Percentiles rank a stretch among this genome's conserved stretches.
These are phyloP conservation scores for Hordeum marinum DNA, from an alignment of 176 grass and related monocot genomes.

Conservation along the genomic window DNA sequence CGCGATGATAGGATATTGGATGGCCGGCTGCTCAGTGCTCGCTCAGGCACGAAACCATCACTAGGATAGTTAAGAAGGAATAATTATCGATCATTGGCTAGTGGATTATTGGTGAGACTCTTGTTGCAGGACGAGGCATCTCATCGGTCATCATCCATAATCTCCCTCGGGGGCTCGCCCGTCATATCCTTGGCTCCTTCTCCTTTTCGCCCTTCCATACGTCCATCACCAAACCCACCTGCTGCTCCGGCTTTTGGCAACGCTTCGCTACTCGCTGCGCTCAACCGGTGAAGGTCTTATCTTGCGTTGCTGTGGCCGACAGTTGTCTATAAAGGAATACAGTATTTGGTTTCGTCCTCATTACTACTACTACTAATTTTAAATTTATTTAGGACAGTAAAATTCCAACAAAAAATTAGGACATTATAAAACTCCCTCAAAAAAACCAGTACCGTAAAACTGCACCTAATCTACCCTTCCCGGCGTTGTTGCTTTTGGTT, in stretches of 20 bases:
- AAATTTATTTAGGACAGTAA: too few relatives aligned
- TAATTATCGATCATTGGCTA: background rate
- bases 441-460: too few relatives aligned
- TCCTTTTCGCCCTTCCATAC: background rate
- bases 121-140: constrained; percentile 6
- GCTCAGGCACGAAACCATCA: background rate
- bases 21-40: background rate
- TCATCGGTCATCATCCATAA: background rate
- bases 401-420: too few relatives aligned
- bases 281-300: too few relatives aligned
- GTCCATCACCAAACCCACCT: background rate
- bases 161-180: background rate
- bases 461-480: too few relatives aligned
- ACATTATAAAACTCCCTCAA: too few relatives aligned
- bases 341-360: too few relatives aligned
- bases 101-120: background rate
- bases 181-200: background rate
- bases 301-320: too few relatives aligned
- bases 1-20: background rate
- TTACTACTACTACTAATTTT: too few relatives aligned
- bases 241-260: background rate
- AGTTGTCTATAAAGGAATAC: too few relatives aligned
- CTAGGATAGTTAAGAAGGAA: background rate
- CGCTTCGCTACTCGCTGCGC: background rate
- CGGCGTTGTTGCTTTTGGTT: too few relatives aligned